Conservation (phyloP, 2,329 filamentous ascomycete genomes). For the Ophioceras dolichostomum region DNA sequence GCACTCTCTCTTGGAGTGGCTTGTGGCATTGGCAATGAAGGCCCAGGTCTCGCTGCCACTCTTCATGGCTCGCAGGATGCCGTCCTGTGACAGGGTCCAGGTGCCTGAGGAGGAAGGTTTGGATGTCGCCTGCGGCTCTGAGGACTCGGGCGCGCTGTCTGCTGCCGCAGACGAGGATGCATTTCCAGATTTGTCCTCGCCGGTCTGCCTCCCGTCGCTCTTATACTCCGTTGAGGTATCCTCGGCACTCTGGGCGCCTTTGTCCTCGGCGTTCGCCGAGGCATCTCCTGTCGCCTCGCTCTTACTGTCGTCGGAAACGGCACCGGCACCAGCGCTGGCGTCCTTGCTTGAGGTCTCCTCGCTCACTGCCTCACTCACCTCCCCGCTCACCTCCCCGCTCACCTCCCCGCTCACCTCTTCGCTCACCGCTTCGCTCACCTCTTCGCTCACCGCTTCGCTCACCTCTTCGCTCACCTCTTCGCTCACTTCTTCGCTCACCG, state of each 20-base stretch:
- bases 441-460: no score
- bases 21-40: slow-evolving; percentile 4
- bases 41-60: slow-evolving; percentile 7
- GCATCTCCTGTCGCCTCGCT: background rate
- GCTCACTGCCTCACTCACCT: background rate
- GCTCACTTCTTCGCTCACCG: no score
- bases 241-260: slow-evolving; percentile 2
- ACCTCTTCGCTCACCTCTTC: no score
- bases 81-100: slow-evolving; percentile 11
- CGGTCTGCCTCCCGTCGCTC: slow-evolving; percentile 1
- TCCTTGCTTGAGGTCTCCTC: background rate
- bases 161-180: slow-evolving; percentile 1
- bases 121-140: no score
- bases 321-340: background rate
- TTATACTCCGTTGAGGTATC: slow-evolving; percentile 2
- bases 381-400: no score
- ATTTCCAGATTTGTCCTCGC: slow-evolving; percentile 3
- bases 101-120: no score
- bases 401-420: no score
- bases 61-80: slow-evolving; percentile 9
- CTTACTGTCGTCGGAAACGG: background rate
- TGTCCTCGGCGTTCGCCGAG: background rate
- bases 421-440: no score
- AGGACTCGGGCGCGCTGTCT: no score
- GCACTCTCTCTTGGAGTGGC: slow-evolving; percentile 2